phyloP scores from a whole-genome alignment of 345 rosid species.

The Brassica incana region DNA sequence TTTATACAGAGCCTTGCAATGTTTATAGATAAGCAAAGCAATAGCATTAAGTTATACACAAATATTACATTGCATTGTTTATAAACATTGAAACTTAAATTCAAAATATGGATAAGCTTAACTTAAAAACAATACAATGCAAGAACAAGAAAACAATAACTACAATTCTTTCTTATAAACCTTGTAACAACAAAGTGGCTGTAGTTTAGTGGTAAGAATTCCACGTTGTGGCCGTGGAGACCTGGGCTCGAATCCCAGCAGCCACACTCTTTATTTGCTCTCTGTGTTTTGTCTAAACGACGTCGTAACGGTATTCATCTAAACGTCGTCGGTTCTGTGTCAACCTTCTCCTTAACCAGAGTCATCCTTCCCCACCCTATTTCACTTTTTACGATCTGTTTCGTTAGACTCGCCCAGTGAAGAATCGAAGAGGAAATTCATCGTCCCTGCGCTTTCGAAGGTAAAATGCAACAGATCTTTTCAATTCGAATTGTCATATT shows the following conservation, averaged over 20 bases:
- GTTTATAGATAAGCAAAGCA: too few relatives aligned
- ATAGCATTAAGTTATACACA: too few relatives aligned
- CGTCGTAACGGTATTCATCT: not conserved
- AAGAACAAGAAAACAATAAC: too few relatives aligned
- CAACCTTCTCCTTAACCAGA: not conserved
- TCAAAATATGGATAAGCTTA: too few relatives aligned
- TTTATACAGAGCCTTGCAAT: too few relatives aligned
- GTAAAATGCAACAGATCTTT: not conserved
- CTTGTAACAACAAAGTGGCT: slow-evolving; percentile 42
- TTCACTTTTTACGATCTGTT: not conserved
- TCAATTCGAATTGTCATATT: not conserved
- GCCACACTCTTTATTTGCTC: slow-evolving; percentile 40
- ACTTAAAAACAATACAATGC: too few relatives aligned
- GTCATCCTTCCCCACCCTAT: not conserved
- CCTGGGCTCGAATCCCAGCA: slow-evolving; percentile 89
- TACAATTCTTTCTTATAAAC: too few relatives aligned
- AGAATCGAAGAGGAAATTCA: not conserved
- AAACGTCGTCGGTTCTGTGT: not conserved
- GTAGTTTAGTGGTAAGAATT: slow-evolving; percentile 81
- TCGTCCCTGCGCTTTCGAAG: not conserved
- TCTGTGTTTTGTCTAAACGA: not conserved
- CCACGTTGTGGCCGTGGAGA: slow-evolving; percentile 88
- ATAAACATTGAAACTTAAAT: too few relatives aligned
- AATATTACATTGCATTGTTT: too few relatives aligned
- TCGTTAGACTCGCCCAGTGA: not conserved